Conservation (phyloP, 2,329 filamentous ascomycete genomes). For the Aspergillus quadricinctus region DNA sequence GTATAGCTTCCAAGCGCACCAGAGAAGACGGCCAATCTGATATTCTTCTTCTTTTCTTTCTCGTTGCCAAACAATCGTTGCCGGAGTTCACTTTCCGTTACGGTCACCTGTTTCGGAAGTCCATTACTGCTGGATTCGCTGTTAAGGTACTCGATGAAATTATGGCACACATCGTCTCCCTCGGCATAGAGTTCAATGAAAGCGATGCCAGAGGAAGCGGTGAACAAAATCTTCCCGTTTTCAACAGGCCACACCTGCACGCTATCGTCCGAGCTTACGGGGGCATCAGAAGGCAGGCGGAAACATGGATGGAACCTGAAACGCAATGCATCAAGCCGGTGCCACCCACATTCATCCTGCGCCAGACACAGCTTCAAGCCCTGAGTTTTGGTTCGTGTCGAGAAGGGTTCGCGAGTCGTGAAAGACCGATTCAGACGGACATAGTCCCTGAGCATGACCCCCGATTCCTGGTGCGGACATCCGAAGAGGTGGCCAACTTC, state of each 20-base stretch:
- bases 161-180: slow-evolving; percentile 73
- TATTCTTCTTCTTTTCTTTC: slow-evolving; percentile 61
- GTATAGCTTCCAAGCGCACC: slow-evolving; percentile 68
- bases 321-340: slow-evolving; percentile 79
- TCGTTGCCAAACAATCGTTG: slow-evolving; percentile 62
- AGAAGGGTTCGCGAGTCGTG: slow-evolving; percentile 74
- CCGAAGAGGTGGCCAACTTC: slow-evolving; percentile 88
- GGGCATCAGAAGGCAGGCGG: slow-evolving; percentile 69
- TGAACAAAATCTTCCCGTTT: slow-evolving; percentile 68
- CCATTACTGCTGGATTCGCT: slow-evolving; percentile 53
- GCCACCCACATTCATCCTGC: slow-evolving; percentile 85
- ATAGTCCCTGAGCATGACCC: slow-evolving; percentile 91
- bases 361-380: slow-evolving; percentile 67
- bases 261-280: slow-evolving; percentile 63
- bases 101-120: slow-evolving; percentile 65
- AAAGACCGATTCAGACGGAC: slow-evolving; percentile 80
- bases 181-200: slow-evolving; percentile 79
- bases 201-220: slow-evolving; percentile 74
- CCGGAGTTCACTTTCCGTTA: slow-evolving; percentile 73
- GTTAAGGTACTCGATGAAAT: slow-evolving; percentile 75
- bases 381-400: slow-evolving; percentile 78
- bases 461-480: slow-evolving; percentile 81
- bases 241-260: slow-evolving; percentile 85
- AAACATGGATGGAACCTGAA: slow-evolving; percentile 92
- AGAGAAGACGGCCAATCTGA: slow-evolving; percentile 72